phyloP scores from a whole-genome alignment of 331 rosid genomes.

The Arachis monticola region DNA sequence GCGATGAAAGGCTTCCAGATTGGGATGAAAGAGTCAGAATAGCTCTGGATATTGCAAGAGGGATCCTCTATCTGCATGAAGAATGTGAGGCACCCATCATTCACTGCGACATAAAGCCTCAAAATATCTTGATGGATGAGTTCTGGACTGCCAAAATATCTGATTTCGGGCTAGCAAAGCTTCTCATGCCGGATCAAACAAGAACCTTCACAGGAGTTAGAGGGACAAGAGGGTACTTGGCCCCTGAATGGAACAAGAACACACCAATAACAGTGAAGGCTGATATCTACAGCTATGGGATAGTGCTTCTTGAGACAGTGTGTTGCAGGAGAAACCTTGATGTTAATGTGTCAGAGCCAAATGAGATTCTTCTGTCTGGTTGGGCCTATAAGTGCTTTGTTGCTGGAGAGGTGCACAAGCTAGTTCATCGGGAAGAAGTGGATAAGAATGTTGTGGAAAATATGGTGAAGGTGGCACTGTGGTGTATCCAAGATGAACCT shows the following conservation, averaged over 20 bases:
- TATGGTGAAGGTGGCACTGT: conserved; percentile 48
- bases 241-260: conserved; percentile 55
- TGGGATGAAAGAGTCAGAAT: no score
- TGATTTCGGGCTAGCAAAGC: conserved; percentile 38
- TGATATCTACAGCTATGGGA: conserved; percentile 60
- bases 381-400: conserved; percentile 47
- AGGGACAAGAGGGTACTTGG: conserved; percentile 64
- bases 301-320: conserved; percentile 49
- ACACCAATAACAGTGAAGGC: conserved; percentile 50
- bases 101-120: no score
- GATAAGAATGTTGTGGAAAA: conserved; percentile 31
- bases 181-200: conserved; percentile 56
- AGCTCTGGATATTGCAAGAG: no score
- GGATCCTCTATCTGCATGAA: no score
- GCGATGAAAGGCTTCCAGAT: no score
- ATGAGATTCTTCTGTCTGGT: conserved; percentile 37
- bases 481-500: conserved; percentile 57
- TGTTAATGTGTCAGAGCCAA: conserved; percentile 26
- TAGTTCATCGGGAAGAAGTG: conserved; percentile 31
- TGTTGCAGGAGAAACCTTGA: conserved; percentile 50
- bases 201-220: conserved; percentile 47
- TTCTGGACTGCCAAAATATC: no score
- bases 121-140: no score
- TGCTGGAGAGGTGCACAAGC: conserved; percentile 32
- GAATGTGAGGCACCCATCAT: no score